Evolutionary conservation across 1,284 basidiomycete genomes (phyloP).

Genomic region (Cystobasidium pallidum): DNA sequence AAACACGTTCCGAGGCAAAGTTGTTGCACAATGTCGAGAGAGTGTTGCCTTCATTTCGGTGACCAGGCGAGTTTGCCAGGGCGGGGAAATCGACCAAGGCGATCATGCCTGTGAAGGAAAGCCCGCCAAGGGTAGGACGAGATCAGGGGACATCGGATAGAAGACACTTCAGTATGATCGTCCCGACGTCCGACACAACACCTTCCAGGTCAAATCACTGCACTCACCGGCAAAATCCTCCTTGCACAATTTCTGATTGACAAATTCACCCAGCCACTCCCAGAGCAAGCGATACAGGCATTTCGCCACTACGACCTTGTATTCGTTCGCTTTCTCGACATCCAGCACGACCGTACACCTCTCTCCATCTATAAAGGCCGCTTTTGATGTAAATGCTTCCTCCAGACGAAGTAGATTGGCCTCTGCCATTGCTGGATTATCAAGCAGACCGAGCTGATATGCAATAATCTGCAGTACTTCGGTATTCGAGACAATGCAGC

Average conservation of each 20-base stretch:
- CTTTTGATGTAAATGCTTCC: slow-evolving; percentile 85
- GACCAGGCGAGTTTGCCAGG: slow-evolving; percentile 67
- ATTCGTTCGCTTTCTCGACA: slow-evolving; percentile 85
- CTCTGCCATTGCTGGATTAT: slow-evolving; percentile 13
- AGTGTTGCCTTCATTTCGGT: slow-evolving; percentile 75
- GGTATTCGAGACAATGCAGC: slow-evolving; percentile 75
- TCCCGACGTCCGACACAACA: too few species aligned
- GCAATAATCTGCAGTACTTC: slow-evolving; percentile 80
- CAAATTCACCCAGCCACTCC: slow-evolving; percentile 93
- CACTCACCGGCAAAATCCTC: slow-evolving; percentile 72
- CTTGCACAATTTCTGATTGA: slow-evolving; percentile 89
- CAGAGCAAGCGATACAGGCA: slow-evolving; percentile 93
- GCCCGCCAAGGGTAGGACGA: too few species aligned
- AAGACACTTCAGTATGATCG: too few species aligned
- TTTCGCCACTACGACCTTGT: slow-evolving; percentile 90
- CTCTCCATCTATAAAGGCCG: slow-evolving; percentile 87
- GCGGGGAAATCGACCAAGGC: slow-evolving; percentile 97
- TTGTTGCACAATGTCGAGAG: slow-evolving; percentile 97
- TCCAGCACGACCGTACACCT: slow-evolving; percentile 95
- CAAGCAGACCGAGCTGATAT: slow-evolving; percentile 74
- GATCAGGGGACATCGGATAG: too few species aligned
- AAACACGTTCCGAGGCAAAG: slow-evolving; percentile 88
- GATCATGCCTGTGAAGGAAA: slow-evolving; percentile 81
- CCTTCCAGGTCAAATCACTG: background rate
- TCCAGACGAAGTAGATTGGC: slow-evolving; percentile 75